Evolutionary conservation across 352 stramenopile genomes (phyloP), one percentile per base, ranked within the genome.

Genomic region (Aphanomyces cochlioides): DNA sequence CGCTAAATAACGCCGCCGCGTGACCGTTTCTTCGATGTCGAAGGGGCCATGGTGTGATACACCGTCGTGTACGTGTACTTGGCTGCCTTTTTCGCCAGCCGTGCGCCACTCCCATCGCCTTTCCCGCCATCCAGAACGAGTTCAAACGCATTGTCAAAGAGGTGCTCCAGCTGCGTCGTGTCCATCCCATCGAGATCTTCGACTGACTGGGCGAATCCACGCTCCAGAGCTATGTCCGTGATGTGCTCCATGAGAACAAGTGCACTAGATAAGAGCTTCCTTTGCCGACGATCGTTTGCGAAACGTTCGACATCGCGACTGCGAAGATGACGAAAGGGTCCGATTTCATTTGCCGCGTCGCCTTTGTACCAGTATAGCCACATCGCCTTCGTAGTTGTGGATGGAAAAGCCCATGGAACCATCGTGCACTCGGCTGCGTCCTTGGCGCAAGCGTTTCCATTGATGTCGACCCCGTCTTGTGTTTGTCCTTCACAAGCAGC

Each of bases 231-330:
- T 17, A 43, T 40, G 1, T 61, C 54, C 13, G 43, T 37, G 54
- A 61, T 28, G 17, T 39, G 19, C n/a, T 61, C 54, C 54, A 61
- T 61, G 54, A 61, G 54, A 6, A 61, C 54, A 40, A 3, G 54
- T 1, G 17, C 54, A 3, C 54, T 61, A 7, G 54, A 61, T 6
- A 61, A n/a, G 6, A 61, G 54, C 28, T 61, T 61, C 15, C 54
- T 37, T 37, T 28, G n/a, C 54, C 54, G 54, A 37, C 54, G 54
- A 37, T 61, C 54, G 54, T 61, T 61, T 7, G 54, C 54, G n/a
- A 61, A 61, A n/a, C 54, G 54, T 28, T 61, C 54, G 54, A 61
- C 54, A n/a, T 61, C 54, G 54, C 54, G 54, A n/a, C 54, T 41
- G 54, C 34, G 54, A 37, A 61, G 54, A 37, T 61, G 54, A 37